Base-by-base conservation (phyloP, 352 stramenopile genomes). In the Blastocystis sp. region DNA sequence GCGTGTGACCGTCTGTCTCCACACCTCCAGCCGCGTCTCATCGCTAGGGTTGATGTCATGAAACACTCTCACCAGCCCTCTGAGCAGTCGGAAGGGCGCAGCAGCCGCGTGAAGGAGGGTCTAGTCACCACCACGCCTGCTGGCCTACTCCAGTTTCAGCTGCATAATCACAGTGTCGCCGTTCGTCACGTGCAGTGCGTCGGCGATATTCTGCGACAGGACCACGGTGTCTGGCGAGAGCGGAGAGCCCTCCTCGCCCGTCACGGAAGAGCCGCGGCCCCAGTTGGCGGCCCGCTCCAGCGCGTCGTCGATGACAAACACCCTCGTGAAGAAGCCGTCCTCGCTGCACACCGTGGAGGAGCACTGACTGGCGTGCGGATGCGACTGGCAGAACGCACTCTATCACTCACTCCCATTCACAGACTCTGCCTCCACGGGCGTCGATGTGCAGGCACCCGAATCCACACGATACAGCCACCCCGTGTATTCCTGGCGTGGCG, bases 381-480 rank as follows among this genome's bases (percentile, higher is more conserved):
- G 28, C 28, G 28, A 34, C 28, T 34, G 28, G 28, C 28, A 34
- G 28, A 34, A 34, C 28, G 0, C 28, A 34, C 28, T 34, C 28
- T 34, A 34, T 34, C 28, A 34, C 24, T 76, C 24, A 52, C 65
- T 54, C 52, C 9, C 14, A 42, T 59, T 43, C 24, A 28, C 63
- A 28, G 24, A 28, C 11, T 28, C 14, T 14, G 24, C 11, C 34
- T 9, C 65, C 11, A n/a, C 52, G 24, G 14, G 14, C 21, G n/a
- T 76, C 6, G 65, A 54, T 9, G 10, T 14, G 52, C 38, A 76
- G 65, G 24, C 7, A 52, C 14, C 24, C 43, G 24, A 54, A 38
- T 48, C 19, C 65, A 24, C 7, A 9, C 14, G 14, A 76, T 76
- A 76, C 17, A 76, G 11, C 65, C 65, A 76, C 9, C 65, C 65